phyloP scores from a whole-genome alignment of 176 grass and related monocot genomes.

The Oryza brachyantha region DNA sequence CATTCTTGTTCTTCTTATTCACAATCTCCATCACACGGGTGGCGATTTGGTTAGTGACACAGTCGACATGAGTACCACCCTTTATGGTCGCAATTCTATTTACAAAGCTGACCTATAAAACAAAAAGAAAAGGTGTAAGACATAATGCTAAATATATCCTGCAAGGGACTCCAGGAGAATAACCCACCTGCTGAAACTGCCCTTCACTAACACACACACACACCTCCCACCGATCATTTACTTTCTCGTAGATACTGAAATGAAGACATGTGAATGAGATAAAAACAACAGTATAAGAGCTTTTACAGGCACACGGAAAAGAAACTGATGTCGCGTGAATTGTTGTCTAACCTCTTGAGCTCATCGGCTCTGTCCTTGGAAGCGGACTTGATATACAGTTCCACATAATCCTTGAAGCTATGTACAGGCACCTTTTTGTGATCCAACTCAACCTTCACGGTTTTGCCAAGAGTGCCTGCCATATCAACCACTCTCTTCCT shows the following conservation, averaged over 20 bases:
- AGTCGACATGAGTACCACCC: conserved; percentile 89
- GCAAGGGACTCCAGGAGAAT: background rate
- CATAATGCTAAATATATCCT: background rate
- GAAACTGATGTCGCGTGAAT: background rate
- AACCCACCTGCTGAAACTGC: conserved; percentile 79
- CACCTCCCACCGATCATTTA: conserved; percentile 94
- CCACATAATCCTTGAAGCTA: conserved; percentile 60
- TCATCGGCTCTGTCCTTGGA: conserved; percentile 23
- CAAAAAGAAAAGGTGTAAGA: background rate
- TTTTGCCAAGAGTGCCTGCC: conserved; percentile 76
- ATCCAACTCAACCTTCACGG: conserved; percentile 87
- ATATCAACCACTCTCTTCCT: conserved; percentile 87
- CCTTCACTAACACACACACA: conserved; percentile 76
- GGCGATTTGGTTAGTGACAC: conserved; percentile 75
- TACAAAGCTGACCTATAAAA: conserved; percentile 83
- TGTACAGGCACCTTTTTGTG: conserved; percentile 55
- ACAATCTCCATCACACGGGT: conserved; percentile 58
- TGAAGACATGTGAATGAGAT: background rate
- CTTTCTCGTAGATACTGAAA: conserved; percentile 43
- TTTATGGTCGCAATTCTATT: conserved; percentile 85
- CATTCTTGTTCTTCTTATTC: conserved; percentile 93
- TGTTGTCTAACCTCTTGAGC: conserved; percentile 37
- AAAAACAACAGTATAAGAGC: background rate
- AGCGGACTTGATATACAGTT: conserved; percentile 61
- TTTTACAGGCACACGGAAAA: background rate